Evolutionary conservation across 441 rosid genomes (phyloP), one percentile per base, ranked within the genome.

Genomic region (Eutrema salsugineum): DNA sequence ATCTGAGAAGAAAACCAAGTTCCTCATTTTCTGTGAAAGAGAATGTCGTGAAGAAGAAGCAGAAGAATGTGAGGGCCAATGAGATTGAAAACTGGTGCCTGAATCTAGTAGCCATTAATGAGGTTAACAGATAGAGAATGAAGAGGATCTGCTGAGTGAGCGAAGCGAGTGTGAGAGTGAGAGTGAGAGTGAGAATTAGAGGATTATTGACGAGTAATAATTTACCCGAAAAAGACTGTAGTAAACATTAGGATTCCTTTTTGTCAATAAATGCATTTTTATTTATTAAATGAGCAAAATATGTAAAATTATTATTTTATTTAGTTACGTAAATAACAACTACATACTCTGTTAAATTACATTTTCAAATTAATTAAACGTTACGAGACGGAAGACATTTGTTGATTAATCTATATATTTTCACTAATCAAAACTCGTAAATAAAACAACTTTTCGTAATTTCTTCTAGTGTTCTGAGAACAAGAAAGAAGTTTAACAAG

Each of bases 101-200:
- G 69, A 63, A 70, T 80, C 70, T 24, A 12, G 81, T 17, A 54
- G 93, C 98, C 98, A 91, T 89, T 74, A 82, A 65, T 47, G 82
- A 77, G 70, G 73, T 55, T 22, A 30, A 71, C 66, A 70, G 57
- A 58, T 14, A 64, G 70, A 71, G 66, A 70, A 62, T 62, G 68
- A 66, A 66, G 73, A 61, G 33, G 49, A 67, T 51, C 66, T 74
- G 47, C 49, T 47, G 71, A 61, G 36, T 5, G 55, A 46, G 47
- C 14, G 35, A 8, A n/a, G 61, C 2, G 60, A 47, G 39, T 2
- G 22, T 24, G 63, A 28, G 60, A 36, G 38, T 38, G 38, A 38
- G 66, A 54, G 66, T 32, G 70, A 32, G 44, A 11, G 28, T 48
- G 47, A 65, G 43, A 15, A 0, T 16, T 1, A 8, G 12, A 11